Percentiles rank a stretch among this genome's conserved stretches.
phyloP scores from a whole-genome alignment of 2,329 filamentous ascomycete species.

The Colletotrichum sp. region DNA sequence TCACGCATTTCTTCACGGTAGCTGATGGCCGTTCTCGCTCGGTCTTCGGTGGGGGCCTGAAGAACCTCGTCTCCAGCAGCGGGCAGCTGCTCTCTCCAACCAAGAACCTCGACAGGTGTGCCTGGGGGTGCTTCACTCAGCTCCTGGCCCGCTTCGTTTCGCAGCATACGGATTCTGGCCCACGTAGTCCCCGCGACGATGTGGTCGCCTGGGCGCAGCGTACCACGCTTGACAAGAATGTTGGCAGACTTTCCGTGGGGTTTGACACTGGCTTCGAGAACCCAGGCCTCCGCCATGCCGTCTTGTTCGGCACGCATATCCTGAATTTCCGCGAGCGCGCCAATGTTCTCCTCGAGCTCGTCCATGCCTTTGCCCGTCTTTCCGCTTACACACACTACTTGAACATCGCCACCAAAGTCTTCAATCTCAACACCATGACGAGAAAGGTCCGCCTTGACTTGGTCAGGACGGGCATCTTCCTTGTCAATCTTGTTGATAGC shows the following conservation, averaged over 20 bases:
- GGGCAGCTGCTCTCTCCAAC: slow-evolving; percentile 87
- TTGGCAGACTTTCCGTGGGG: slow-evolving; percentile 85
- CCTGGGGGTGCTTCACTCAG: slow-evolving; percentile 81
- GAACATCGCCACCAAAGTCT: slow-evolving; percentile 92
- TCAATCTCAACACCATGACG: slow-evolving; percentile 88
- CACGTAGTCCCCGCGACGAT: slow-evolving; percentile 90
- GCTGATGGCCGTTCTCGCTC: slow-evolving; percentile 77
- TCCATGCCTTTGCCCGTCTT: slow-evolving; percentile 93
- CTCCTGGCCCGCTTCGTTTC: slow-evolving; percentile 81
- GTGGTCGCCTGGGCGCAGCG: slow-evolving; percentile 78
- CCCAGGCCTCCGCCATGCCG: slow-evolving; percentile 87
- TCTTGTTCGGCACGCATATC: slow-evolving; percentile 83
- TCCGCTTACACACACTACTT: slow-evolving; percentile 88
- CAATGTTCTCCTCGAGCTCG: slow-evolving; percentile 88
- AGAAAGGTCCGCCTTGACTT: slow-evolving; percentile 87
- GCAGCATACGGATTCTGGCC: slow-evolving; percentile 82
- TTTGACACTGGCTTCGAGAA: slow-evolving; percentile 91
- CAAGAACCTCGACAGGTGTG: slow-evolving; percentile 88
- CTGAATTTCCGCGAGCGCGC: slow-evolving; percentile 85
- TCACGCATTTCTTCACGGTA: slow-evolving; percentile 77
- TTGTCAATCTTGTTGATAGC: slow-evolving; percentile 98
- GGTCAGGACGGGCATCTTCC: slow-evolving; percentile 77
- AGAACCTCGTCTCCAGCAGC: slow-evolving; percentile 86
- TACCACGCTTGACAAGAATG: slow-evolving; percentile 86
- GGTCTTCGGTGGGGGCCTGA: slow-evolving; percentile 79